These are phyloP conservation scores for Stemphylium lycopersici DNA, from an alignment of 2,329 filamentous ascomycete species.

Conservation along the genomic window DNA sequence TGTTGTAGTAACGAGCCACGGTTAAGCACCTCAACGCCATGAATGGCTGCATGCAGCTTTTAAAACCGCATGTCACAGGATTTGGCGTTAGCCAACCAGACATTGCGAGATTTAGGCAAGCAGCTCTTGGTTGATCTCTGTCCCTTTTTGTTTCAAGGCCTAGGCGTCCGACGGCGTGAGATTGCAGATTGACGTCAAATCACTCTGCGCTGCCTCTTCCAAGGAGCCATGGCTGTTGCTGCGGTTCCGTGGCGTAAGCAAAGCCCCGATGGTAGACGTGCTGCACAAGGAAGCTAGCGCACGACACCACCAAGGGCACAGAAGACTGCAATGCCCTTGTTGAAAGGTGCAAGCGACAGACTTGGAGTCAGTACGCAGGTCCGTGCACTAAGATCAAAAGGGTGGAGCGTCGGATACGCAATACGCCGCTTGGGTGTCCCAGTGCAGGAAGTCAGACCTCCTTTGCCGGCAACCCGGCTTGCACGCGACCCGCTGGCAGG, in stretches of 20 bases:
- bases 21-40: neutral
- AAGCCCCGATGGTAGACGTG: neutral
- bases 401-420: slow-evolving; percentile 9
- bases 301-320: neutral
- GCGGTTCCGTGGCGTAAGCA: neutral
- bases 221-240: neutral
- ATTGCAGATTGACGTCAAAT: slow-evolving; percentile 11
- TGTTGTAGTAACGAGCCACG: no score
- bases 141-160: neutral
- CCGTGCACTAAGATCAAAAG: slow-evolving; percentile 4
- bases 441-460: slow-evolving; percentile 9
- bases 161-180: neutral
- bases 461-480: slow-evolving; percentile 8
- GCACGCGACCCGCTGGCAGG: slow-evolving; percentile 10
- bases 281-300: neutral
- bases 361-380: neutral
- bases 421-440: slow-evolving; percentile 8
- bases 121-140: neutral
- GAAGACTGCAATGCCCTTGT: no score
- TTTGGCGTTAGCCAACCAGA: neutral
- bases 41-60: neutral
- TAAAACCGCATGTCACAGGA: slow-evolving; percentile 6
- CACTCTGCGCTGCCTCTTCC: neutral
- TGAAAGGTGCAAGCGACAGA: no score
- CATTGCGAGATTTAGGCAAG: slow-evolving; percentile 2